Base-by-base conservation (phyloP, 1,139 yeast species). In the Yamadazyma blattariae region DNA sequence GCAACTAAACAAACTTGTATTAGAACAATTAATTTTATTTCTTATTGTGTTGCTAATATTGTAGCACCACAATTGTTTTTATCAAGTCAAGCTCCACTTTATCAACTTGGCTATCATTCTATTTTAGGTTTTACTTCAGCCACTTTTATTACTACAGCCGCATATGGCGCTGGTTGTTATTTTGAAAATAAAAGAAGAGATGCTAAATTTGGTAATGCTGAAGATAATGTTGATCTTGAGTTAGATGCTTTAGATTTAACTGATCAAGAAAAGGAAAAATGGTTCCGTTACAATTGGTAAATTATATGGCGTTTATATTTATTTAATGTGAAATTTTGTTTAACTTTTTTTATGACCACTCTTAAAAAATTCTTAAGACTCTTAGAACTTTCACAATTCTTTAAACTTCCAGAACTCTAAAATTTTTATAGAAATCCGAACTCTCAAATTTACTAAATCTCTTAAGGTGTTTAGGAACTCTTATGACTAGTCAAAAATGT, bases 11-110 rank as follows among this genome's bases (percentile, higher is more conserved):
- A 52, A 38, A 40, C 53, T n/a, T 40, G 42, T 5, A 45, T 59
- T 34, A 55, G 52, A 34, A 57, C 53, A 11, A 38, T 53, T 38
- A 48, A 52, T 27, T 50, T 57, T 46, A 47, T 42, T 1, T 38
- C 49, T 2, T 57, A 55, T 32, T 52, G 57, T 21, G 42, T 57
- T 22, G 39, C 56, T n/a, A 57, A 57, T 29, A 54, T 57, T 23
- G 53, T 57, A 20, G 56, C 58, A 10, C 60, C 61, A 4, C 59
- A 54, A 34, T 42, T 54, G 13, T 56, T 58, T 49, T 48, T 49
- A 27, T 37, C 45, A 5, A 45, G 36, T 27, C 54, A 56, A 38
- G 56, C 50, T 7, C 60, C 60, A 15, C 33, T 43, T 11, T 56
- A 52, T 33, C 39, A 41, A 36, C 50, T 64, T 4, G 59, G 59